Evolutionary conservation across 73 alveolate genomes (phyloP), one percentile per base, ranked within the genome.

Genomic region (Effrenium voratum): DNA sequence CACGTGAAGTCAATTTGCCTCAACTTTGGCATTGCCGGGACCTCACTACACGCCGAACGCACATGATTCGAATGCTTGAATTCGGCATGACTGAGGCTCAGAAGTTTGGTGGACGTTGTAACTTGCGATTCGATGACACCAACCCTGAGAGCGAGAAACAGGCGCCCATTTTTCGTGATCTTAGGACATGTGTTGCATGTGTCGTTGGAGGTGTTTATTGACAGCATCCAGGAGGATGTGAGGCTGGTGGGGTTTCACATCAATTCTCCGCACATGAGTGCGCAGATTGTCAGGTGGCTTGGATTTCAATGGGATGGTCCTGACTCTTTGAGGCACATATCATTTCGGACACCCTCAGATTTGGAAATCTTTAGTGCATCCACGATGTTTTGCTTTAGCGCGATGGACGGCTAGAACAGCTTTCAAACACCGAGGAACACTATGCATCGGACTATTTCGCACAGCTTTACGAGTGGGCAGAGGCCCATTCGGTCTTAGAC

Each of bases 61-160:
- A 32, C 28, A 22, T 5, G 28, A 13, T 24, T 10, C 47, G 22
- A n/a, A 24, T 68, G 47, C 3, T 12, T n/a, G 80, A 28, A 32
- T 5, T 2, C 24, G 47, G 79, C 79, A n/a, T 28, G 79, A 30
- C 16, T 24, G 49, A 87, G 95, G 95, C 95, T 8, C 36, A 63
- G 92, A 99, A 98, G 93, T 99, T 99, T 86, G 98, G 99, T 34
- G 99, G 99, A 41, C 73, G 96, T 98, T 99, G 99, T 99, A 99
- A 99, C 68, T 99, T 99, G 76, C 98, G 99, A 47, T 99, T 99
- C 87, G 99, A 99, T 86, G 99, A 99, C 88, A 99, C 99, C 76
- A 99, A 99, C 99, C 99, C 99, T 16, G 94, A 98, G 75, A 99
- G 99, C 90, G 99, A 99, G 84, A 99, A 99, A 99, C 99, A 99